Percentiles rank a stretch among this genome's conserved stretches.
These are phyloP conservation scores for Thraustotheca clavata DNA, from an alignment of 352 stramenopile genomes.

Conservation along the genomic window DNA sequence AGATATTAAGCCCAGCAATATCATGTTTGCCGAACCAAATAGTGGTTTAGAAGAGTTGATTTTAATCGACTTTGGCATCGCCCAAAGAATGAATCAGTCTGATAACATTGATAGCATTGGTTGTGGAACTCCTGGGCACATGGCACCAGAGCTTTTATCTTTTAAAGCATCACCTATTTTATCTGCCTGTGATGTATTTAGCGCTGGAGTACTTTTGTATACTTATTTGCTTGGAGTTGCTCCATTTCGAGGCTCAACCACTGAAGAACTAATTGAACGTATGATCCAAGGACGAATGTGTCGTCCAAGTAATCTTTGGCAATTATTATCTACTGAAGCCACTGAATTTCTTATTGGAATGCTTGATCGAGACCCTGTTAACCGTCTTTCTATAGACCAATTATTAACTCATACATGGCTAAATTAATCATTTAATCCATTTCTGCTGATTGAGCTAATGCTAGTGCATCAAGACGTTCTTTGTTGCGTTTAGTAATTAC, in stretches of 20 bases:
- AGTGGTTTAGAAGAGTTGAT: slow-evolving; percentile 44
- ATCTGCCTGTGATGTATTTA: slow-evolving; percentile 68
- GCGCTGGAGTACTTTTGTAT: slow-evolving; percentile 59
- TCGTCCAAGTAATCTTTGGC: background rate
- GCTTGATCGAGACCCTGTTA: background rate
- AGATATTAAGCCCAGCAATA: slow-evolving; percentile 75
- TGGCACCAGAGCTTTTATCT: slow-evolving; percentile 53
- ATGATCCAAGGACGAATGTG: slow-evolving; percentile 13
- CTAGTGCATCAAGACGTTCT: slow-evolving; percentile 1
- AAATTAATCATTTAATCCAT: slow-evolving; percentile 1
- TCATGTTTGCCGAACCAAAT: slow-evolving; percentile 55
- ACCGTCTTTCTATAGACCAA: background rate
- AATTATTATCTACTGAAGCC: background rate
- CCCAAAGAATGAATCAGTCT: slow-evolving; percentile 28
- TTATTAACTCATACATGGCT: slow-evolving; percentile 2
- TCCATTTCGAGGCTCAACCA: slow-evolving; percentile 44
- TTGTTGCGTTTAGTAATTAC: slow-evolving; percentile 20
- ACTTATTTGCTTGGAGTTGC: slow-evolving; percentile 54
- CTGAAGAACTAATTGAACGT: slow-evolving; percentile 43
- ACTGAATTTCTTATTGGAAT: slow-evolving; percentile 7
- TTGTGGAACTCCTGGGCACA: slow-evolving; percentile 69
- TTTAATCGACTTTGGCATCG: slow-evolving; percentile 63
- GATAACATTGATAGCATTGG: slow-evolving; percentile 36
- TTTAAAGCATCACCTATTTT: slow-evolving; percentile 27
- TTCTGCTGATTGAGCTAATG: background rate